phyloP scores from a whole-genome alignment of 345 rosid species.

The Hirschfeldia incana region DNA sequence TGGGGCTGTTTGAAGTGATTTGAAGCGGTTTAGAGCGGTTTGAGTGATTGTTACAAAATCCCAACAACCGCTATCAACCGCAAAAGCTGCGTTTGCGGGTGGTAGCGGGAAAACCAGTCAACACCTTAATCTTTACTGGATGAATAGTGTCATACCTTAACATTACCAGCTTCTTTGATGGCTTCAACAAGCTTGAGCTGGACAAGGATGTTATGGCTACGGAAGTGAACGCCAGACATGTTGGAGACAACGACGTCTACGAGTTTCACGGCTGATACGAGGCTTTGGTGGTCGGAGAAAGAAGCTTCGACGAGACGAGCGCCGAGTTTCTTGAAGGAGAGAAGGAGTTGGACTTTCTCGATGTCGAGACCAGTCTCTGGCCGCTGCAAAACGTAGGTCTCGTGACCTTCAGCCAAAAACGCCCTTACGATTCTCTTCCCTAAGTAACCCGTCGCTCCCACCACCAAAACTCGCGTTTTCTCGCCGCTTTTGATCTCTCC shows the following conservation, averaged over 20 bases:
- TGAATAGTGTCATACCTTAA: conserved; percentile 48
- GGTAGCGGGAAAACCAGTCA: too few relatives aligned
- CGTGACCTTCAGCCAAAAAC: conserved; percentile 64
- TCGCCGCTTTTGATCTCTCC: conserved; percentile 8
- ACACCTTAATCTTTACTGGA: background rate
- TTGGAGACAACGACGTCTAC: conserved; percentile 79
- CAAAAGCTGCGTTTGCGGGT: too few relatives aligned
- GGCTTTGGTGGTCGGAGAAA: conserved; percentile 52
- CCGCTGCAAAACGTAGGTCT: conserved; percentile 61
- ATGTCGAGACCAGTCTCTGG: conserved; percentile 66
- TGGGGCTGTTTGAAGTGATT: too few relatives aligned
- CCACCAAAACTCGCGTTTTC: conserved; percentile 56
- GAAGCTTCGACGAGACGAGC: conserved; percentile 62
- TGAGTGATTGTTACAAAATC: too few relatives aligned
- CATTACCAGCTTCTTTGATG: conserved; percentile 82
- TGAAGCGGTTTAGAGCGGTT: too few relatives aligned
- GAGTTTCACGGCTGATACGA: conserved; percentile 53
- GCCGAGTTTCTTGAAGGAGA: conserved; percentile 61
- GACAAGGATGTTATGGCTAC: conserved; percentile 70
- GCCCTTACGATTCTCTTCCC: conserved; percentile 83
- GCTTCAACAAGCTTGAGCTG: conserved; percentile 88
- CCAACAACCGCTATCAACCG: too few relatives aligned
- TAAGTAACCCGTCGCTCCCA: conserved; percentile 78
- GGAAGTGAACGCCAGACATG: conserved; percentile 77
- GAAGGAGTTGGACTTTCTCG: conserved; percentile 67